These are phyloP conservation scores for Fomes fomentarius DNA, from an alignment of 1,284 basidiomycete species.

Conservation along the genomic window DNA sequence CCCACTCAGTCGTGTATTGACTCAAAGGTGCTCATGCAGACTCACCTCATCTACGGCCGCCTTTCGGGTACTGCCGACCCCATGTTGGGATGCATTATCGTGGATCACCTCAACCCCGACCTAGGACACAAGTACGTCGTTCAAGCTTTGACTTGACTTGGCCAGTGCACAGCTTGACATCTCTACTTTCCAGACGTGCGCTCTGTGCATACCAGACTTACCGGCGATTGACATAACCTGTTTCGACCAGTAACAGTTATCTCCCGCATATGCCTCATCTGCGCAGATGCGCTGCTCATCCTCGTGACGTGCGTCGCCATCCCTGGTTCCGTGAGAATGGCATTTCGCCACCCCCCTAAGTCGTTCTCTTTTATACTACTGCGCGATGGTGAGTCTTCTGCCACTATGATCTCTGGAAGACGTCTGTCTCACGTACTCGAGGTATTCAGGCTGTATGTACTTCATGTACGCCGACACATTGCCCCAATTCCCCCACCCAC, in stretches of 20 bases:
- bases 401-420: background rate
- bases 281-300: slow-evolving; percentile 1
- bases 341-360: background rate
- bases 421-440: too few relatives aligned
- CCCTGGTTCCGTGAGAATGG: background rate
- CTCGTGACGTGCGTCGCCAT: slow-evolving; percentile 1
- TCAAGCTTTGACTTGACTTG: too few relatives aligned
- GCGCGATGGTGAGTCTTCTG: background rate
- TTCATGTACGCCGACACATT: slow-evolving; percentile 1
- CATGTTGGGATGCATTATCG: too few relatives aligned
- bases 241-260: background rate
- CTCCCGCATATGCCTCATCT: slow-evolving; percentile 1
- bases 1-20: too few relatives aligned
- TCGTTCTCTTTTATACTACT: background rate
- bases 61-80: too few relatives aligned
- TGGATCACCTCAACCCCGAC: too few relatives aligned
- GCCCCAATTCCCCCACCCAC: background rate
- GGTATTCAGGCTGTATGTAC: background rate
- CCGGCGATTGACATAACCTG: background rate
- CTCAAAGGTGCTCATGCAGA: background rate
- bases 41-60: background rate
- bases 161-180: too few relatives aligned
- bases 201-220: too few relatives aligned
- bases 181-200: background rate
- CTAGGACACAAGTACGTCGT: too few relatives aligned